These are phyloP conservation scores for Collybiopsis confluens DNA, from an alignment of 768 basidiomycete genomes.

Conservation along the genomic window DNA sequence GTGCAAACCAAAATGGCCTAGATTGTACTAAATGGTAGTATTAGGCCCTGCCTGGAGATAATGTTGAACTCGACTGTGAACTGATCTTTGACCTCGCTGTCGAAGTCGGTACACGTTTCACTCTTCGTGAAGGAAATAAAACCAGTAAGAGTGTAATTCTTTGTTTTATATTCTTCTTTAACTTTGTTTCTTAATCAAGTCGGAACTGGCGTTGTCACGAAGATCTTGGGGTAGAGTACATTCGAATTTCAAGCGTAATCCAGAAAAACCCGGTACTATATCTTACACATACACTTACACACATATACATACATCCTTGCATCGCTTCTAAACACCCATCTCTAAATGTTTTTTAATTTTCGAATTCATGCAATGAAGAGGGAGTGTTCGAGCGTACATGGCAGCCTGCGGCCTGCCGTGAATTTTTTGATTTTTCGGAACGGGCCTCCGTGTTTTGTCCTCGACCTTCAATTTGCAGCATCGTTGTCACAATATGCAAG, in stretches of 20 bases:
- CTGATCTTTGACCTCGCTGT: slow-evolving; percentile 84
- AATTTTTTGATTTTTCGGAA: too few species aligned
- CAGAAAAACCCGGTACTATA: neutral
- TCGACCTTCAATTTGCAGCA: neutral
- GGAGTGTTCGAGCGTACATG: too few species aligned
- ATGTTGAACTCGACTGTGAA: slow-evolving; percentile 86
- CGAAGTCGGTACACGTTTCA: slow-evolving; percentile 89
- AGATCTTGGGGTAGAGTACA: slow-evolving; percentile 50
- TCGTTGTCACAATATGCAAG: slow-evolving; percentile 30
- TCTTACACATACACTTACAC: too few species aligned
- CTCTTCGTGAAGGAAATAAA: slow-evolving; percentile 91
- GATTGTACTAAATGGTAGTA: slow-evolving; percentile 2
- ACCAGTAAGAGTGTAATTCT: slow-evolving; percentile 63
- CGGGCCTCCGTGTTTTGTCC: neutral
- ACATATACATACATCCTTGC: slow-evolving; percentile 3
- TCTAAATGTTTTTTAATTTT: slow-evolving; percentile 3
- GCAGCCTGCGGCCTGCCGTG: too few species aligned
- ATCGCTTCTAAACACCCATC: slow-evolving; percentile 3
- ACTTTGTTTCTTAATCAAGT: slow-evolving; percentile 38
- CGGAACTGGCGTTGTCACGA: slow-evolving; percentile 92
- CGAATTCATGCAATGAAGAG: too few species aligned
- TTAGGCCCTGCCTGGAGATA: slow-evolving; percentile 96
- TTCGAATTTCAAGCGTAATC: neutral
- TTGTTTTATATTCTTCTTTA: neutral
- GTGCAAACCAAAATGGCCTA: neutral